Base-by-base conservation (phyloP, 192 early-diverging fungal species). In the Backusella luteola region DNA sequence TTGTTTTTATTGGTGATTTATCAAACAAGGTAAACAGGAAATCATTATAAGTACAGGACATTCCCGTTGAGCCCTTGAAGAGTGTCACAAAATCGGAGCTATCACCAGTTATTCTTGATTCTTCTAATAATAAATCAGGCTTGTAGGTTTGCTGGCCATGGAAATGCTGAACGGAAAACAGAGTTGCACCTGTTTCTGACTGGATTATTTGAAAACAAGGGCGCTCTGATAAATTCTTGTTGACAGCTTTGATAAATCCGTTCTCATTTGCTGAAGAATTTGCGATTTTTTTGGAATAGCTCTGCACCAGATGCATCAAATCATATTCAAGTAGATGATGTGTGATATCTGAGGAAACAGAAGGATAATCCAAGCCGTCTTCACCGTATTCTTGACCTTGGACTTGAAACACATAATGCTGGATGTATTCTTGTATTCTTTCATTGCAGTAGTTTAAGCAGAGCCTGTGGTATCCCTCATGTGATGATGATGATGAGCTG, bases 151-250 rank as follows among this genome's bases (percentile, higher is more conserved):
- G 91, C 38, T 86, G 84, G 7, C 90, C 87, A 38, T 88, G 86
- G 83, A 90, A 96, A 82, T 98, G 96, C 71, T 90, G 89, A 49
- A 97, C 87, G 42, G 89, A 86, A 85, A 98, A 98, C 69, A 82
- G 77, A 71, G 81, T 80, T 52, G 83, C 66, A 29, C 77, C 67
- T 42, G 79, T 79, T 34, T 89, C 79, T 6, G 73, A 42, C 19
- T 74, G 36, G 36, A 39, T 35, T 78, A 74, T 68, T 79, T 81
- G 73, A 73, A 73, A 72, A 19, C 80, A 79, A 71, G 84, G 76
- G n/a, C 82, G 85, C 74, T 69, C 85, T 84, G 85, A 44, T 86
- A 82, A 56, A 87, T 88, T 8, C 88, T 87, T 21, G 86, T 71
- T 68, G 87, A 84, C 39, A 90, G 72, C 84, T 88, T 84, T 23